These are phyloP conservation scores for Phytopythium chamaehyphon DNA, from an alignment of 352 stramenopile genomes.

Conservation along the genomic window DNA sequence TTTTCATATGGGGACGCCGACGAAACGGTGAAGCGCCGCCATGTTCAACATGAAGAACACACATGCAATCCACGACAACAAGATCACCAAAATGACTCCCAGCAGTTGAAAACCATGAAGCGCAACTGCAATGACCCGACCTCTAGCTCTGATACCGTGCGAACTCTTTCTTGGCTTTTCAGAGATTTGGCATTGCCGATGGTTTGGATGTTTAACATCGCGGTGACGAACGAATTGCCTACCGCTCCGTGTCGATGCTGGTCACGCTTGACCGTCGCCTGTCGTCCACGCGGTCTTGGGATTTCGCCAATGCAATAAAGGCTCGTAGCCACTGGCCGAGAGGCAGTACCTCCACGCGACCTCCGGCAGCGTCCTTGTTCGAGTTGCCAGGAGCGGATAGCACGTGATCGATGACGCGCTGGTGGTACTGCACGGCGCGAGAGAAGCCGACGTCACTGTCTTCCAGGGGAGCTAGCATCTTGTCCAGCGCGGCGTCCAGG, in stretches of 20 bases:
- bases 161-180: too few relatives aligned
- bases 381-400: slow-evolving; percentile 10
- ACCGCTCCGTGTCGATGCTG: slow-evolving; percentile 3
- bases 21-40: too few relatives aligned
- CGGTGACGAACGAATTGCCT: too few relatives aligned
- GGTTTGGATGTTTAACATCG: too few relatives aligned
- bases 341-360: slow-evolving; percentile 49
- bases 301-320: slow-evolving; percentile 55
- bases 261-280: slow-evolving; percentile 22
- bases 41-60: too few relatives aligned
- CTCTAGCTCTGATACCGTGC: not conserved
- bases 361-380: slow-evolving; percentile 18
- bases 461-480: slow-evolving; percentile 36
- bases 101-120: too few relatives aligned
- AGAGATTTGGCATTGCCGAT: too few relatives aligned
- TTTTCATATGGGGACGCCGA: too few relatives aligned
- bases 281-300: slow-evolving; percentile 45
- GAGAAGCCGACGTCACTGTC: slow-evolving; percentile 59
- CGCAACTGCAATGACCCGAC: too few relatives aligned
- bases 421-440: slow-evolving; percentile 49
- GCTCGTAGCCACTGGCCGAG: slow-evolving; percentile 58
- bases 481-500: slow-evolving; percentile 19
- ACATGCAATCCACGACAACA: too few relatives aligned
- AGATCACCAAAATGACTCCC: too few relatives aligned
- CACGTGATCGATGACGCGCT: slow-evolving; percentile 56